Evolutionary conservation across 2,329 filamentous ascomycete species (phyloP).

Genomic region (Aspergillus aculeatinus): DNA sequence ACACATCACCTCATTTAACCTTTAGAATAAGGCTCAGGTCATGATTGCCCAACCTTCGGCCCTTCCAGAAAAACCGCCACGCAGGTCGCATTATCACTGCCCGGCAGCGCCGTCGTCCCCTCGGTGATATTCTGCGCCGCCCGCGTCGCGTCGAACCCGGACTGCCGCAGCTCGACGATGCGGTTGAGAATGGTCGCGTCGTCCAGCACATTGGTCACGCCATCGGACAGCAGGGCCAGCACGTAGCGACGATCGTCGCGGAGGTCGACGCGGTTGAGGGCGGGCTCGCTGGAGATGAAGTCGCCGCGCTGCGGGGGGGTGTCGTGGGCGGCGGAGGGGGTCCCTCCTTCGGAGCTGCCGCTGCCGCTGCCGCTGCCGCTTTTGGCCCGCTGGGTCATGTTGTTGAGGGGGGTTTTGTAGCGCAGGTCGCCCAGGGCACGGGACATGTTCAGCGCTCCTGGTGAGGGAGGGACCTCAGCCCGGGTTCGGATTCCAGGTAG

Average conservation of each 20-base stretch:
- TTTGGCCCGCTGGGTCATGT: background rate
- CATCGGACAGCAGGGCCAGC: conserved; percentile 10
- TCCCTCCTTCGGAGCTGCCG: background rate
- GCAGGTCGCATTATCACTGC: conserved; percentile 15
- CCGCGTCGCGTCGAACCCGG: conserved; percentile 2
- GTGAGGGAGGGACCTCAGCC: background rate
- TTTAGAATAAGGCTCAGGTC: no score
- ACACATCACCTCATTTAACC: no score
- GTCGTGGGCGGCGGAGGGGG: background rate
- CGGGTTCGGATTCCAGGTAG: no score
- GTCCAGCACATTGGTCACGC: conserved; percentile 9
- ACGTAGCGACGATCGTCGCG: conserved; percentile 1
- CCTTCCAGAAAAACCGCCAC: conserved; percentile 8
- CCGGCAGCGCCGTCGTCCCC: background rate
- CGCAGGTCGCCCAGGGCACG: conserved; percentile 14
- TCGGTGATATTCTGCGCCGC: conserved; percentile 1
- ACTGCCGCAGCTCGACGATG: background rate
- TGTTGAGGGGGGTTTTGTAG: conserved; percentile 12
- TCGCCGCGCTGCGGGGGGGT: background rate
- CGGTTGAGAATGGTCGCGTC: conserved; percentile 3
- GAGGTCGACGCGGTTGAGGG: conserved; percentile 2
- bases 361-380: background rate
- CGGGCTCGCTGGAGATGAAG: conserved; percentile 7
- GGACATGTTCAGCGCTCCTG: conserved; percentile 15
- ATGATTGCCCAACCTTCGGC: background rate